A percentile compares a stretch with the other conserved stretches of the same genome.
These are phyloP conservation scores for Hymenoscyphus infarciens DNA, from an alignment of 2,329 filamentous ascomycete genomes.

Conservation along the genomic window DNA sequence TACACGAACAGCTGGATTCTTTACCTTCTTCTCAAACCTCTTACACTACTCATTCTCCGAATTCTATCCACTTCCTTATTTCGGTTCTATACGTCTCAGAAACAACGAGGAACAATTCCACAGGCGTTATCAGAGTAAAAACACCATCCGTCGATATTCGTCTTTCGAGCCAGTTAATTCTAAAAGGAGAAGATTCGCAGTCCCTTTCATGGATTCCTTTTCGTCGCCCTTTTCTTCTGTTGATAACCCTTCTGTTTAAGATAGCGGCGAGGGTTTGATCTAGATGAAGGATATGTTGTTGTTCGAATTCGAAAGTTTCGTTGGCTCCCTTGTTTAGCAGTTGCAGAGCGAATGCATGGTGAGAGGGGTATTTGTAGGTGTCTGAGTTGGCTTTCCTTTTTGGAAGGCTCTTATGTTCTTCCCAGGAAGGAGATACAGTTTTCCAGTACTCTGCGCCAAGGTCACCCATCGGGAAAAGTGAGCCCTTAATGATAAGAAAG, in stretches of 20 bases:
- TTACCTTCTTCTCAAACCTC: not conserved
- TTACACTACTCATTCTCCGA: not conserved
- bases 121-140: not conserved
- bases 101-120: not conserved
- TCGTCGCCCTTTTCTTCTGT: not conserved
- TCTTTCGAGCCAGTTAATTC: not conserved
- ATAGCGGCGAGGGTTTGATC: not conserved
- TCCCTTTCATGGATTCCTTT: not conserved
- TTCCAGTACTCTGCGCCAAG: not conserved
- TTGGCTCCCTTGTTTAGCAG: not conserved
- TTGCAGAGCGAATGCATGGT: not conserved
- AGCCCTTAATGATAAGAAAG: not conserved
- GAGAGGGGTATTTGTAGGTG: not conserved
- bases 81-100: not conserved
- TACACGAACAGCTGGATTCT: not conserved
- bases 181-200: not conserved
- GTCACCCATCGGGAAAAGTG: not conserved
- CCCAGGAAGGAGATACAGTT: no score
- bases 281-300: slow-evolving; percentile 1
- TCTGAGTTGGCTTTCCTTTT: not conserved
- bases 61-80: not conserved
- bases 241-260: not conserved
- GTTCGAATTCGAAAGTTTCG: not conserved
- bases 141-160: not conserved
- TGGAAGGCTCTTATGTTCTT: not conserved